phyloP scores from a whole-genome alignment of 2,329 filamentous ascomycete species.

The Fusarium clavum region DNA sequence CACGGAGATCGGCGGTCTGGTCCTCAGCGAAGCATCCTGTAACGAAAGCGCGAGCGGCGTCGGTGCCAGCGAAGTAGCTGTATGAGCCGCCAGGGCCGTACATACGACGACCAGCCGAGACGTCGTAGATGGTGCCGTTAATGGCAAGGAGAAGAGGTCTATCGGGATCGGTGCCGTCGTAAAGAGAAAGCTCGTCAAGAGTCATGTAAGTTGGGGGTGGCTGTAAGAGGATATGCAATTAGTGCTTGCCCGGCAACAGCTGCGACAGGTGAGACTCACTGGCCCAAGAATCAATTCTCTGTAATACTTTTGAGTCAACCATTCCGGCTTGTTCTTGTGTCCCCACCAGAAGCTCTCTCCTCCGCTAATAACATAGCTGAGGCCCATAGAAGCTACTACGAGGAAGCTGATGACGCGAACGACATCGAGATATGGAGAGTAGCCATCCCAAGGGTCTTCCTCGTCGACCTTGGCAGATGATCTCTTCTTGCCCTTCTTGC shows the following conservation, averaged over 20 bases:
- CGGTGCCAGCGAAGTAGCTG: conserved; percentile 84
- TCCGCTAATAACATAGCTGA: conserved; percentile 81
- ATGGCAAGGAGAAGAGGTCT: conserved; percentile 92
- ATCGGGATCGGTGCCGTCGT: conserved; percentile 79
- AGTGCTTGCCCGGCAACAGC: conserved; percentile 6
- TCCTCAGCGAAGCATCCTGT: conserved; percentile 94
- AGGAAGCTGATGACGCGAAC: conserved; percentile 77
- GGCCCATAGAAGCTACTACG: conserved; percentile 71
- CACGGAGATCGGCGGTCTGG: conserved; percentile 83
- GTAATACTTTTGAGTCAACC: conserved; percentile 69
- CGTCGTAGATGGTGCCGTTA: conserved; percentile 88
- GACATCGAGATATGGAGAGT: conserved; percentile 70
- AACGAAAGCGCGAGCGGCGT: conserved; percentile 89
- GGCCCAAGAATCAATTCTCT: conserved; percentile 53
- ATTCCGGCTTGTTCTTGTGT: conserved; percentile 69
- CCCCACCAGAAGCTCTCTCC: conserved; percentile 78
- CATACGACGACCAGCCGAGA: conserved; percentile 73
- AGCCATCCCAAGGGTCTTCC: conserved; percentile 64
- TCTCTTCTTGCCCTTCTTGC: conserved; percentile 35
- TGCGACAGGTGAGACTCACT: conserved; percentile 29
- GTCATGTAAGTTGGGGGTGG: conserved; percentile 76
- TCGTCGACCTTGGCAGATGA: conserved; percentile 43
- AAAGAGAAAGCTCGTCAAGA: conserved; percentile 76
- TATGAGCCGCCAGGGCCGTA: conserved; percentile 91
- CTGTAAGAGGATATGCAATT: conserved; percentile 49